phyloP scores from a whole-genome alignment of 192 early-diverging fungal genomes.

The Gigaspora rosea region DNA sequence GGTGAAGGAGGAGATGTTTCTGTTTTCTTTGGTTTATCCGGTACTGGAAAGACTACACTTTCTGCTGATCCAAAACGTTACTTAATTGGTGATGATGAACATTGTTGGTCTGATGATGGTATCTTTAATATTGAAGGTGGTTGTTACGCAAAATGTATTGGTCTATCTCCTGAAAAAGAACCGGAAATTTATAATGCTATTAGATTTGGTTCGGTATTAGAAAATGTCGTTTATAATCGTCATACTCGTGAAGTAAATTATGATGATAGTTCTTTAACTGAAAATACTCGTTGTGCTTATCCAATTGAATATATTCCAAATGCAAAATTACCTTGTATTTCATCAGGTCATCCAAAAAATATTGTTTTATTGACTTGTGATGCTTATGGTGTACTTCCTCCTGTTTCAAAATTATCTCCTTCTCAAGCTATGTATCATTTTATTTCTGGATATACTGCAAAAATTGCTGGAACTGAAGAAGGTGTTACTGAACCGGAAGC shows the following conservation, averaged over 20 bases:
- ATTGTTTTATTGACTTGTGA: slow-evolving; percentile 97
- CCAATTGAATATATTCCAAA: slow-evolving; percentile 95
- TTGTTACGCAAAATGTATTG: slow-evolving; percentile 98
- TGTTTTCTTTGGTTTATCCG: slow-evolving; percentile 97
- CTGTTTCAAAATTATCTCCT: slow-evolving; percentile 83
- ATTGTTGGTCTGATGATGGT: slow-evolving; percentile 97
- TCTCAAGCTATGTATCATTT: slow-evolving; percentile 97
- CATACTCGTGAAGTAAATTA: slow-evolving; percentile 80
- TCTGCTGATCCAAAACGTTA: slow-evolving; percentile 90
- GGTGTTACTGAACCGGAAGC: slow-evolving; percentile 90
- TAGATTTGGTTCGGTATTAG: slow-evolving; percentile 88
- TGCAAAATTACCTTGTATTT: slow-evolving; percentile 91
- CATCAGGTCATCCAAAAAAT: slow-evolving; percentile 84
- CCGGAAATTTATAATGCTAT: slow-evolving; percentile 98
- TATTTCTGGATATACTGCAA: slow-evolving; percentile 96
- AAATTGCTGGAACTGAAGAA: slow-evolving; percentile 97
- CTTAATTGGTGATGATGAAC: slow-evolving; percentile 99
- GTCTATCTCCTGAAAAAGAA: slow-evolving; percentile 94
- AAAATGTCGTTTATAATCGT: slow-evolving; percentile 88
- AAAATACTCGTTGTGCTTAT: slow-evolving; percentile 97
- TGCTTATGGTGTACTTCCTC: slow-evolving; percentile 95
- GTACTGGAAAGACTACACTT: slow-evolving; percentile 98
- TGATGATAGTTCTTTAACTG: slow-evolving; percentile 76
- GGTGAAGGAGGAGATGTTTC: slow-evolving; percentile 88
- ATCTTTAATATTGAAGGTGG: slow-evolving; percentile 99